Evolutionary conservation across 2,329 filamentous ascomycete species (phyloP).

Genomic region (Colletotrichum euphorbiae): DNA sequence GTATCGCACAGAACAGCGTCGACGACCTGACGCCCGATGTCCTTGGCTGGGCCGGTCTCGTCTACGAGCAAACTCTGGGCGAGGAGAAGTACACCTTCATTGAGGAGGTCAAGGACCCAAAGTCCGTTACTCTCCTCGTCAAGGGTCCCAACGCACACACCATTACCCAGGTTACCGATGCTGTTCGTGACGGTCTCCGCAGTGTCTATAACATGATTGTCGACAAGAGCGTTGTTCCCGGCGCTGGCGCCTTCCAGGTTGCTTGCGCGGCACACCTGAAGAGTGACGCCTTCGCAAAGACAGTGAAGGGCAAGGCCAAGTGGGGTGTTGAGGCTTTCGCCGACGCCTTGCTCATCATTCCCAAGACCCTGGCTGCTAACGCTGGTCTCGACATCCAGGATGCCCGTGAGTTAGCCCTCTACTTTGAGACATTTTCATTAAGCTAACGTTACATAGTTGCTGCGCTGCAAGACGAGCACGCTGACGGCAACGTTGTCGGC

Average conservation of each 20-base stretch:
- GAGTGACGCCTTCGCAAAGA: slow-evolving; percentile 87
- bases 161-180: slow-evolving; percentile 96
- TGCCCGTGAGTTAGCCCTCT: slow-evolving; percentile 72
- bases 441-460: slow-evolving; percentile 70
- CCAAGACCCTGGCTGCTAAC: slow-evolving; percentile 96
- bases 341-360: slow-evolving; percentile 93
- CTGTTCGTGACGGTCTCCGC: slow-evolving; percentile 91
- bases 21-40: slow-evolving; percentile 90
- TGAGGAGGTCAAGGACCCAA: slow-evolving; percentile 98
- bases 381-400: slow-evolving; percentile 98
- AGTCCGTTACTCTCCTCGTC: slow-evolving; percentile 97
- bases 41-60: slow-evolving; percentile 94
- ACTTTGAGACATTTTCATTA: slow-evolving; percentile 16
- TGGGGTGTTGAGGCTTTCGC: slow-evolving; percentile 96
- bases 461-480: slow-evolving; percentile 84
- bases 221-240: slow-evolving; percentile 94
- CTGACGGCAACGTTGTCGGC: slow-evolving; percentile 86
- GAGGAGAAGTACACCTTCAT: slow-evolving; percentile 99
- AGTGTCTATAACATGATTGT: slow-evolving; percentile 99
- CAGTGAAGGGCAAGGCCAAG: slow-evolving; percentile 97
- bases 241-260: slow-evolving; percentile 95
- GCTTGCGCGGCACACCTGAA: slow-evolving; percentile 89
- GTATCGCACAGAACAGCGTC: slow-evolving; percentile 92
- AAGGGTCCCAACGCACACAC: slow-evolving; percentile 98
- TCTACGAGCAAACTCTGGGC: slow-evolving; percentile 96